Evolutionary conservation across 148 eudicot genomes (phyloP).

Genomic region (Chenopodium formosanum): DNA sequence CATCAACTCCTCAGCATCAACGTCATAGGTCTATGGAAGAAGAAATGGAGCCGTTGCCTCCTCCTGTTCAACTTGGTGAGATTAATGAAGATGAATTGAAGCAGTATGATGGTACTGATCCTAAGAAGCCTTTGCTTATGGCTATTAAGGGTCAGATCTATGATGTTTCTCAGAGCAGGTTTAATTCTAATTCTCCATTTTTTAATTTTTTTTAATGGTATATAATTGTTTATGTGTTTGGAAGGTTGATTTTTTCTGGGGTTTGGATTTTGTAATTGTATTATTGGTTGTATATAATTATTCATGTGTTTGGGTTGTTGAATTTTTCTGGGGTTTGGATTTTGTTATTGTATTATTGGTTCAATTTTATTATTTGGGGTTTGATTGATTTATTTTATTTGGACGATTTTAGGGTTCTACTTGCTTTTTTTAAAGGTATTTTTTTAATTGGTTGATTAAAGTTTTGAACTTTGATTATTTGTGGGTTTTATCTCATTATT

Average conservation of each 20-base stretch:
- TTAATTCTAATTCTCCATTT: background rate
- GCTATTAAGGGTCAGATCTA: constrained; percentile 98
- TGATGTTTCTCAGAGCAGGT: constrained; percentile 98
- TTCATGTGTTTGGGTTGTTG: too few relatives aligned
- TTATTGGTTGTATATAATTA: too few relatives aligned
- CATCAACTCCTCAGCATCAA: constrained; percentile 33
- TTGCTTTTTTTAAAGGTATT: background rate
- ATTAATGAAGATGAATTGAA: constrained; percentile 70
- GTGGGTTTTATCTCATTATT: background rate
- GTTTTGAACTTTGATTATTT: background rate
- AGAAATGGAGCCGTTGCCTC: constrained; percentile 66
- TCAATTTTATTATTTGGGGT: background rate
- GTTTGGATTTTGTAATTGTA: too few relatives aligned
- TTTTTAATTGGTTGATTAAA: background rate
- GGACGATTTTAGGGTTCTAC: background rate
- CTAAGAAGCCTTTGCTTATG: constrained; percentile 83
- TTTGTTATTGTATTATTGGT: background rate
- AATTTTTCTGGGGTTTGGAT: too few relatives aligned
- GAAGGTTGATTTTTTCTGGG: too few relatives aligned
- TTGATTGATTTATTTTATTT: background rate
- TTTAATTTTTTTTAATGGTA: background rate
- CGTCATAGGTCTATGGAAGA: constrained; percentile 36
- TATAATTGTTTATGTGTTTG: too few relatives aligned
- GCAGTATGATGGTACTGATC: constrained; percentile 71
- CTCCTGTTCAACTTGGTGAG: constrained; percentile 90